Base-by-base conservation (phyloP, 2,329 filamentous ascomycete species). In the Colletotrichum eremochloae region DNA sequence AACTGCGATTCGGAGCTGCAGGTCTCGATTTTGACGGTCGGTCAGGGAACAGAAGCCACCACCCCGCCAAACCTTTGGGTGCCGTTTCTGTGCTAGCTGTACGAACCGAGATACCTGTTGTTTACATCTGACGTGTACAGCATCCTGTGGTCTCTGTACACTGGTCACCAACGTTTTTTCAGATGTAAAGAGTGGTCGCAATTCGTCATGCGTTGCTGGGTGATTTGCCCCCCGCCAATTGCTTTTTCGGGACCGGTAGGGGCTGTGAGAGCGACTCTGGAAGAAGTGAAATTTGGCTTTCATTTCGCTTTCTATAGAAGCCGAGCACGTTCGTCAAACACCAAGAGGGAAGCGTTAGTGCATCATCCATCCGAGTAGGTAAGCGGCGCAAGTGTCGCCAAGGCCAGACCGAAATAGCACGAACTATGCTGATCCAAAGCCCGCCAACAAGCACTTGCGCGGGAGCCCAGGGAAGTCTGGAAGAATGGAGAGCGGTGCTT, bases 1-100 rank as follows among this genome's bases (percentile, higher is more conserved):
- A 73, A 62, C 64, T 56, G 52, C 70, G 63, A 74, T 74, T 70
- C 62, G 70, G 65, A 67, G 57, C 70, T 74, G 70, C 72, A 74
- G 72, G 72, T 69, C 55, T 73, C 68, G 72, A 74, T 73, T 73
- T 58, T 58, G 70, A 63, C 46, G 65, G 66, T 57, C 70, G 63
- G 33, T 46, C 36, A 53, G 66, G 31, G 52, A 63, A 69, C 61
- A 67, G 62, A 67, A 70, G 53, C 70, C 65, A 73, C 70, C 72
- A 74, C 70, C 38, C 55, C 63, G 46, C 40, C 68, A 62, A 50
- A 55, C 52, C 18, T 57, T 57, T 60, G 36, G 56, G 36, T 60
- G 11, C 31, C 61, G 48, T 12, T 63, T 46, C 62, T 70, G 67
- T n/a, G 60, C 46, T 70, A 61, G 69, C 70, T 38, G 67, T 64